phyloP scores from a whole-genome alignment of 768 basidiomycete species.

The Russula olivacea region DNA sequence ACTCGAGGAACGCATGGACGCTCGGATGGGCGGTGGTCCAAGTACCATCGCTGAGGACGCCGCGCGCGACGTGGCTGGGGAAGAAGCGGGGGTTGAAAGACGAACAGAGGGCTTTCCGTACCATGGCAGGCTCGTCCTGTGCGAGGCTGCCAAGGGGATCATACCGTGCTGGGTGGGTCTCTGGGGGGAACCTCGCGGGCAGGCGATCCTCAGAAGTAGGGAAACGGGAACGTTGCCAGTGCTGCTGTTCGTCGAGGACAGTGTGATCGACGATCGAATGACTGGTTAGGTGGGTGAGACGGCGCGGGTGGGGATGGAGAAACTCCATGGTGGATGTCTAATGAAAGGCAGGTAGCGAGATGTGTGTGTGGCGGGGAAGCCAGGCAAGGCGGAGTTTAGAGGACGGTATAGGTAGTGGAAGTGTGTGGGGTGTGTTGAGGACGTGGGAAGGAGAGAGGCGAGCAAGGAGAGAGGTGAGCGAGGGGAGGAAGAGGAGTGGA shows the following conservation, averaged over 20 bases:
- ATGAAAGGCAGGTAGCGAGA: conserved; percentile 16
- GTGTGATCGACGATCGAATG: neutral
- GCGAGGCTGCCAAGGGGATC: conserved; percentile 23
- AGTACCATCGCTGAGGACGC: conserved; percentile 25
- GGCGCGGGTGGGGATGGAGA: conserved; percentile 6
- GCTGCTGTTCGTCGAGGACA: neutral
- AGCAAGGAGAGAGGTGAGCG: neutral
- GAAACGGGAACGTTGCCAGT: neutral
- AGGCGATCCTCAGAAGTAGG: conserved; percentile 17
- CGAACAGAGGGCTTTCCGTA: conserved; percentile 8
- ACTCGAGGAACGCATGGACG: conserved; percentile 19
- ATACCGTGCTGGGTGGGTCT: conserved; percentile 6
- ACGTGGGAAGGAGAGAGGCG: neutral
- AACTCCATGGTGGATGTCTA: conserved; percentile 4
- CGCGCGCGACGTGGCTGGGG: conserved; percentile 13
- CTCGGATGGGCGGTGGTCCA: conserved; percentile 23
- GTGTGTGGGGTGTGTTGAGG: neutral
- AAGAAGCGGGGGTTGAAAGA: conserved; percentile 11
- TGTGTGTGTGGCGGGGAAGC: conserved; percentile 17
- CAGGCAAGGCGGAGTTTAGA: conserved; percentile 20
- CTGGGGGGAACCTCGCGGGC: neutral
- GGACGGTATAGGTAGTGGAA: conserved; percentile 7
- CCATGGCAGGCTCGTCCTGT: conserved; percentile 1
- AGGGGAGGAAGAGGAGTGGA: neutral
- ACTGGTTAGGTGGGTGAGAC: neutral